These are phyloP conservation scores for Penicillium sp. DNA, from an alignment of 2,329 filamentous ascomycete species.

Conservation along the genomic window DNA sequence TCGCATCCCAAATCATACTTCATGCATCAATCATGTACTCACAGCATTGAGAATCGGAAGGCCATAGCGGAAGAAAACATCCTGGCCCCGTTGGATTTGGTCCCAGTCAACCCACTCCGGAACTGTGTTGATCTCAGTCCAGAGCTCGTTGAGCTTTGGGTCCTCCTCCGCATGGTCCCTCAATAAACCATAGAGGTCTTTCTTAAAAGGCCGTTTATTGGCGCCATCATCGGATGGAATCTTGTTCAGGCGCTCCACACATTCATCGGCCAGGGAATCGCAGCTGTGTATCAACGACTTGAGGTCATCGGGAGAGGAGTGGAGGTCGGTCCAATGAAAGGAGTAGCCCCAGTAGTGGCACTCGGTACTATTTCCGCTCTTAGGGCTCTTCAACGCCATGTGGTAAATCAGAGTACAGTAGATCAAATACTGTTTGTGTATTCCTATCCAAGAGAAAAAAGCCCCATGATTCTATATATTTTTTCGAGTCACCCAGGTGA, in stretches of 20 bases:
- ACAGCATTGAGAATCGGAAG: constrained; percentile 60
- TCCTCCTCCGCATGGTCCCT: constrained; percentile 57
- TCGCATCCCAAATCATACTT: constrained; percentile 10
- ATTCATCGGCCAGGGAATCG: constrained; percentile 66
- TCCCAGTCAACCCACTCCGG: constrained; percentile 77
- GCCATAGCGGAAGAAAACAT: constrained; percentile 74
- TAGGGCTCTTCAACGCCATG: constrained; percentile 16
- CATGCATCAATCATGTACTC: constrained; percentile 10
- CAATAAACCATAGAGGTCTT: constrained; percentile 65
- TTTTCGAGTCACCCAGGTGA: background rate
- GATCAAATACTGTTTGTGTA: background rate
- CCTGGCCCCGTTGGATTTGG: constrained; percentile 70
- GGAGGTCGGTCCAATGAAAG: constrained; percentile 66
- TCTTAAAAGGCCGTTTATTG: constrained; percentile 31
- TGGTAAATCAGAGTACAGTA: background rate
- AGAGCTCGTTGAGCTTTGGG: constrained; percentile 56
- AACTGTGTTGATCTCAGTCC: constrained; percentile 64
- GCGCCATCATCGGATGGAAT: constrained; percentile 44
- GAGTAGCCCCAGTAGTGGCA: constrained; percentile 58
- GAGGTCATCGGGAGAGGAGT: constrained; percentile 60
- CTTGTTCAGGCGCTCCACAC: constrained; percentile 60
- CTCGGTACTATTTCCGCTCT: constrained; percentile 18
- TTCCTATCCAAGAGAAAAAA: background rate
- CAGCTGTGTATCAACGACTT: constrained; percentile 63
- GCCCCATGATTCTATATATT: background rate